Base-by-base conservation (phyloP, 805 yeast genomes). In the Nematodospora valgi region DNA sequence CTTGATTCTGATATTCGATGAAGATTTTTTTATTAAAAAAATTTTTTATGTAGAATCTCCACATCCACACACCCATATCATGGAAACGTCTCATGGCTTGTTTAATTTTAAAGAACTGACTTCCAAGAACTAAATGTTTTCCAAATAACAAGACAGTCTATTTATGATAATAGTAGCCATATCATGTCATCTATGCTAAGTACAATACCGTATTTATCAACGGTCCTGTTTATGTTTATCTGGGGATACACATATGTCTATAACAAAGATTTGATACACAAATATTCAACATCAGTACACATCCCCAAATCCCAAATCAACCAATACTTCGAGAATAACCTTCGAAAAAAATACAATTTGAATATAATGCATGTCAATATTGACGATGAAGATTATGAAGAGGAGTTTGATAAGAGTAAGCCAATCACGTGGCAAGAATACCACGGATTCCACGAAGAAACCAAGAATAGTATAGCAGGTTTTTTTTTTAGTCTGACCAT, bases 401-500 rank as follows among this genome's bases (percentile, higher is more conserved):
- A 39, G n/a, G n/a, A n/a, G n/a, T n/a, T n/a, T n/a, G n/a, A 12
- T 18, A 27, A 11, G 22, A 35, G 18, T 8, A 7, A 7, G 17
- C 18, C 11, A 28, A 27, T 26, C 11, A 16, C 29, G 17, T 12
- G 11, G 6, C 27, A 11, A 13, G 26, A 18, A 6, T 22, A 12
- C 15, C 23, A 23, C 17, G 9, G 16, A 17, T 31, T 12, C n/a
- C n/a, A n/a, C n/a, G 11, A 38, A 21, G 27, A 26, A n/a, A 5
- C 35, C 3, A 46, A 40, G 32, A 33, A 48, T 32, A 30, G 21
- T 16, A 37, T 45, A 10, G 50, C 58, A 7, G 59, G 62, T 9
- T 34, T 35, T 4, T 38, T 60, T 10, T 67, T 67, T 40, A 49
- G 63, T 24, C 27, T 44, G 6, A 51, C 60, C 10, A 40, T 58